These are phyloP conservation scores for Xylariaceae sp. DNA, from an alignment of 2,329 filamentous ascomycete genomes.

Conservation along the genomic window DNA sequence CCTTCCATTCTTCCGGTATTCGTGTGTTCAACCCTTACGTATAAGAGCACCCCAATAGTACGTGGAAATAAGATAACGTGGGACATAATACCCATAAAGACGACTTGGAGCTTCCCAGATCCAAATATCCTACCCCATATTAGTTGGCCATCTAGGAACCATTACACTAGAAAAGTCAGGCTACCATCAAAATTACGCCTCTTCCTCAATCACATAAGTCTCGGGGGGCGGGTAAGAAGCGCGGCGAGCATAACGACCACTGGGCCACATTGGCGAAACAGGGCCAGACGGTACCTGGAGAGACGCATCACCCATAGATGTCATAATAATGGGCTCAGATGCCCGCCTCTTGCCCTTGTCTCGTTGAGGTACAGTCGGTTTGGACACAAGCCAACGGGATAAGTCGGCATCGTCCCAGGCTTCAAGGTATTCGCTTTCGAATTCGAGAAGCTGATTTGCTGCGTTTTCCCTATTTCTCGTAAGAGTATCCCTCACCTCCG, in stretches of 20 bases:
- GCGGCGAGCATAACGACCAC: background rate
- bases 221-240: conserved; percentile 5
- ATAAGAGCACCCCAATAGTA: background rate
- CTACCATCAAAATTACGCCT: conserved; percentile 1
- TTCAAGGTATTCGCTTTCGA: conserved; percentile 28
- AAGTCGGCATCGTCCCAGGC: conserved; percentile 30
- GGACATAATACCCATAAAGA: conserved; percentile 6
- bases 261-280: background rate
- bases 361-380: background rate
- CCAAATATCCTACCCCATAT: no score
- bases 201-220: conserved; percentile 22
- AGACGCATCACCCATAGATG: conserved; percentile 5
- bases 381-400: conserved; percentile 23
- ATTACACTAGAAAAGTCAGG: background rate
- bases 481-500: conserved; percentile 23
- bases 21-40: background rate
- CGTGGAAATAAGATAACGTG: background rate
- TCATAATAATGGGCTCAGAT: conserved; percentile 3
- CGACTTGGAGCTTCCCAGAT: background rate
- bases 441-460: conserved; percentile 21
- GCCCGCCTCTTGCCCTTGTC: conserved; percentile 11
- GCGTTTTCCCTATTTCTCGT: conserved; percentile 24
- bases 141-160: background rate
- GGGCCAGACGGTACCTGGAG: background rate
- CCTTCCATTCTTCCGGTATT: background rate